Evolutionary conservation across 1,139 yeast genomes (phyloP).

Genomic region (Saccharomyces uvarum): DNA sequence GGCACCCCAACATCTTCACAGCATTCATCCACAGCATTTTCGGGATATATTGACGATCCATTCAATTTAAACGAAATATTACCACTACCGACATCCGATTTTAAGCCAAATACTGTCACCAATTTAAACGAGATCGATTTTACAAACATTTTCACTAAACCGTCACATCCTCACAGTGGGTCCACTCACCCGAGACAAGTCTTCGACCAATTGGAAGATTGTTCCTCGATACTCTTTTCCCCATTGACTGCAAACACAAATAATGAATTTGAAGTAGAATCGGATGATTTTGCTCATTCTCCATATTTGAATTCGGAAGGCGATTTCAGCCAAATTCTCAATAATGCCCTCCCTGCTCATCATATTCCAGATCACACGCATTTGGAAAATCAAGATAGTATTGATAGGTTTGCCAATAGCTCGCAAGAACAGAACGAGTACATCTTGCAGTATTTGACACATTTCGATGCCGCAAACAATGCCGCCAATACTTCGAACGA

Average conservation of each 20-base stretch:
- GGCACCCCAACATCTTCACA: background rate
- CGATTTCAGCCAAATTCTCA: background rate
- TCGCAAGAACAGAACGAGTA: background rate
- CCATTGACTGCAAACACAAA: background rate
- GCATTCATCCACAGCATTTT: background rate
- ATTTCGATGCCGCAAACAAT: background rate
- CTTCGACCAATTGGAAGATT: background rate
- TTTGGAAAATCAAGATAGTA: background rate
- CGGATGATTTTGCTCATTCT: background rate
- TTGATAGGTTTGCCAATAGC: background rate
- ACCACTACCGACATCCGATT: background rate
- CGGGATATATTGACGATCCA: background rate
- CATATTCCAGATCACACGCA: background rate
- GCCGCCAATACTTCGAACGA: background rate
- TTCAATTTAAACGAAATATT: background rate
- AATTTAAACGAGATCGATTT: slow-evolving; percentile 30
- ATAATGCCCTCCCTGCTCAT: background rate
- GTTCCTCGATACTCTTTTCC: background rate
- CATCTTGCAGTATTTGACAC: background rate
- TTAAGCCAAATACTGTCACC: background rate
- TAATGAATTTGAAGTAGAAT: background rate
- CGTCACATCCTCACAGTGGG: slow-evolving; percentile 8
- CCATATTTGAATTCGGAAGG: background rate
- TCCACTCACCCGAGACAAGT: background rate
- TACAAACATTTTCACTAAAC: slow-evolving; percentile 28